phyloP scores from a whole-genome alignment of 768 basidiomycete species.

The Leucosporidium scottii region DNA sequence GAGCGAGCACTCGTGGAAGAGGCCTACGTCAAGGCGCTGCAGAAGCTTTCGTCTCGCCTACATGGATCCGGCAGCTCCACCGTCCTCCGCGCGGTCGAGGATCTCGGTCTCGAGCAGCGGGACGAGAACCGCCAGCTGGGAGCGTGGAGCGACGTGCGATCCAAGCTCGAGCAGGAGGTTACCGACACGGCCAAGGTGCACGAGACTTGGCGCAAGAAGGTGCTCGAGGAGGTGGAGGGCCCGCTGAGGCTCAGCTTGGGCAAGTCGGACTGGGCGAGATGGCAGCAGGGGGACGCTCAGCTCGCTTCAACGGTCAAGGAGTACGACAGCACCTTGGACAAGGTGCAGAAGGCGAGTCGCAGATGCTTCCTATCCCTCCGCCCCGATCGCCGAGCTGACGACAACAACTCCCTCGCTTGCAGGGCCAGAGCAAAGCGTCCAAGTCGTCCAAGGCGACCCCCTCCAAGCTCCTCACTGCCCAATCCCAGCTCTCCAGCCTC shows the following conservation, averaged over 20 bases:
- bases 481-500: constrained; percentile 17
- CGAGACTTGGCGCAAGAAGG: constrained; percentile 12
- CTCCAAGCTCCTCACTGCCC: constrained; percentile 28
- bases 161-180: constrained; percentile 21
- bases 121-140: constrained; percentile 9
- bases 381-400: neutral
- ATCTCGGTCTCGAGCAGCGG: neutral
- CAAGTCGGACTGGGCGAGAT: constrained; percentile 24
- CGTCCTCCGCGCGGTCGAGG: constrained; percentile 10
- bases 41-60: constrained; percentile 10
- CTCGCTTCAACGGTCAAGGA: constrained; percentile 15
- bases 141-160: neutral
- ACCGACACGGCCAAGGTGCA: constrained; percentile 19
- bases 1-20: constrained; percentile 38
- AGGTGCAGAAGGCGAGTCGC: constrained; percentile 25
- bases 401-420: neutral
- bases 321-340: constrained; percentile 20
- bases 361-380: neutral
- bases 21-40: constrained; percentile 22
- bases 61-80: constrained; percentile 6
- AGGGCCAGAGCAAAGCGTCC: constrained; percentile 26
- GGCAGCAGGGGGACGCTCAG: constrained; percentile 8
- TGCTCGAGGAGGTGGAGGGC: constrained; percentile 15
- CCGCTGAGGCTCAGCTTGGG: constrained; percentile 12
- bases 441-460: constrained; percentile 13